Conservation (phyloP, 257 asterid genomes). For the Solanum gandarillasii region DNA sequence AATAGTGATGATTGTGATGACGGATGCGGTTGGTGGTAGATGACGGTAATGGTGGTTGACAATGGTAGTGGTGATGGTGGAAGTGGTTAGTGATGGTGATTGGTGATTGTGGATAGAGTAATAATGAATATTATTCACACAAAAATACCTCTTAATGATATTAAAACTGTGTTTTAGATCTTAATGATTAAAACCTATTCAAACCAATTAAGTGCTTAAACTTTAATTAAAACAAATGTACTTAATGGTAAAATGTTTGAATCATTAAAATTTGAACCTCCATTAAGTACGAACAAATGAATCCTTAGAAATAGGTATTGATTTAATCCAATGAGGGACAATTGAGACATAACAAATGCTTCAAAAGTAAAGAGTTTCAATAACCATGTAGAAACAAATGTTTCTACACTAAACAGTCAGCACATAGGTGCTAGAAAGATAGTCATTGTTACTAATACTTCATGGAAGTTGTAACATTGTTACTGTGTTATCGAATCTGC, state of each 20-base stretch:
- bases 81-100: not conserved
- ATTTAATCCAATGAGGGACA: no score
- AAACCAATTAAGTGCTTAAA: no score
- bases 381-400: not conserved
- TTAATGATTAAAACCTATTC: not conserved
- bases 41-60: not conserved
- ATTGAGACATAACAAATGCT: not conserved
- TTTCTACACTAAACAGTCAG: not conserved
- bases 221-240: no score
- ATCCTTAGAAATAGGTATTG: not conserved
- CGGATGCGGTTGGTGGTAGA: not conserved
- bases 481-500: slow-evolving; percentile 54
- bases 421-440: not conserved
- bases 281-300: not conserved
- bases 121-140: not conserved
- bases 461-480: not conserved
- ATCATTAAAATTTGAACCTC: no score
- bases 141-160: not conserved
- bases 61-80: no score
- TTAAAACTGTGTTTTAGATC: not conserved
- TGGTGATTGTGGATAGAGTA: not conserved
- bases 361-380: not conserved
- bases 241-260: not conserved
- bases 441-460: not conserved
- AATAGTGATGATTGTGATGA: not conserved